Percentiles rank a stretch among this genome's conserved stretches.
These are phyloP conservation scores for Jatropha multifida DNA, from an alignment of 441 rosid species.

Conservation along the genomic window DNA sequence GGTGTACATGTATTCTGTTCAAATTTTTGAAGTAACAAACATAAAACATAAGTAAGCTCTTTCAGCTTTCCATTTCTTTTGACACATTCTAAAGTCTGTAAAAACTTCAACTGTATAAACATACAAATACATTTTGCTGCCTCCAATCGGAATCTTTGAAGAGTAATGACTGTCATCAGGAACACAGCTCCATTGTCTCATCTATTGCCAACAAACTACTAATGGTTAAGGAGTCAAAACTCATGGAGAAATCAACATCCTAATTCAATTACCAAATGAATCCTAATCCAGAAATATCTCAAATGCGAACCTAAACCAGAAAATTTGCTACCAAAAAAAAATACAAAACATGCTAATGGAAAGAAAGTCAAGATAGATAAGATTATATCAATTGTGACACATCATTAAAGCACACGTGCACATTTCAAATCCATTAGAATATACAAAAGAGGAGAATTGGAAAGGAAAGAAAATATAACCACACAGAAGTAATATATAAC, in stretches of 20 bases:
- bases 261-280: conserved; percentile 6
- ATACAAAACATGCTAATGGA: background rate
- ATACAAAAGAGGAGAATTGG: background rate
- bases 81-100: conserved; percentile 14
- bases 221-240: conserved; percentile 41
- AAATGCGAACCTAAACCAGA: background rate
- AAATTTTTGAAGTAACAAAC: background rate
- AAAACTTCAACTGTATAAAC: conserved; percentile 23
- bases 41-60: conserved; percentile 4
- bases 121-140: conserved; percentile 24
- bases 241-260: conserved; percentile 10
- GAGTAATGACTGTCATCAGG: conserved; percentile 29
- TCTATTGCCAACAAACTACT: conserved; percentile 32
- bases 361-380: background rate
- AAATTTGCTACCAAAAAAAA: background rate
- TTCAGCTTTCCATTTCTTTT: conserved; percentile 11
- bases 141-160: conserved; percentile 28
- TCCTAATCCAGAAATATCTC: background rate
- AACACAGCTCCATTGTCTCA: conserved; percentile 25
- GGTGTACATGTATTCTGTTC: background rate
- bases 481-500: background rate
- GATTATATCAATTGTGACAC: background rate
- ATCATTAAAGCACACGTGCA: background rate
- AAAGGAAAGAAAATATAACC: conserved; percentile 8
- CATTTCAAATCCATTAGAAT: background rate